Evolutionary conservation across 108 stramenopile genomes (phyloP).

Genomic region (Skeletonema menzelii): DNA sequence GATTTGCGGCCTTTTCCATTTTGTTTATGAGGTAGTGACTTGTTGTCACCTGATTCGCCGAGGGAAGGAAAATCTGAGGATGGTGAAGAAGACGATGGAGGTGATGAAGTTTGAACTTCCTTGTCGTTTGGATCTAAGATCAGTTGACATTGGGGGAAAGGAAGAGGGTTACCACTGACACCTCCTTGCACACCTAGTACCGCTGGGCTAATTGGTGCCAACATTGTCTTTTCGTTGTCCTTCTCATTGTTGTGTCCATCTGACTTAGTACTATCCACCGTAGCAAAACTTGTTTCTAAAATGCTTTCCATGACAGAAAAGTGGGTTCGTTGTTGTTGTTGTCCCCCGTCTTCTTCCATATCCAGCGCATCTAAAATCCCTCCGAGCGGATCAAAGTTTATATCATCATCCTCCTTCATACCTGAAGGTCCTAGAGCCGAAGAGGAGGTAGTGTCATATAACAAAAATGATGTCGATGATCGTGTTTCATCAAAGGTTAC

Average conservation of each 20-base stretch:
- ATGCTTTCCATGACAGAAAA: neutral
- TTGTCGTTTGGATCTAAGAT: neutral
- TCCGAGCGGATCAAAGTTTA: neutral
- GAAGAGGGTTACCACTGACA: neutral
- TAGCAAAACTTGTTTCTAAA: neutral
- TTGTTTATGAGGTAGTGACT: conserved; percentile 9
- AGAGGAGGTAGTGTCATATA: neutral
- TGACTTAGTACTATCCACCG: neutral
- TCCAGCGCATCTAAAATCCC: conserved; percentile 11
- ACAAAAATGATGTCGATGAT: neutral
- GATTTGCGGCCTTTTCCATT: conserved; percentile 1
- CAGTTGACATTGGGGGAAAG: neutral
- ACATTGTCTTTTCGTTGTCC: neutral
- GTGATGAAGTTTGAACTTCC: conserved; percentile 7
- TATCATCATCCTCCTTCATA: neutral
- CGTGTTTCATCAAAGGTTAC: neutral
- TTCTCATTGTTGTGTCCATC: neutral
- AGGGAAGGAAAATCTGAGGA: conserved; percentile 2
- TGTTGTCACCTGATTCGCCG: neutral
- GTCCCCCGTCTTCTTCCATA: conserved; percentile 15
- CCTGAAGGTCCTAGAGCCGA: neutral
- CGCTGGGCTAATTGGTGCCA: neutral
- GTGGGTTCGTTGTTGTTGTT: neutral
- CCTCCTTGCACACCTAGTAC: neutral
- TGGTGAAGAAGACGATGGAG: conserved; percentile 9